These are phyloP conservation scores for Sordariomycetes sp. DNA, from an alignment of 2,329 filamentous ascomycete genomes.

Conservation along the genomic window DNA sequence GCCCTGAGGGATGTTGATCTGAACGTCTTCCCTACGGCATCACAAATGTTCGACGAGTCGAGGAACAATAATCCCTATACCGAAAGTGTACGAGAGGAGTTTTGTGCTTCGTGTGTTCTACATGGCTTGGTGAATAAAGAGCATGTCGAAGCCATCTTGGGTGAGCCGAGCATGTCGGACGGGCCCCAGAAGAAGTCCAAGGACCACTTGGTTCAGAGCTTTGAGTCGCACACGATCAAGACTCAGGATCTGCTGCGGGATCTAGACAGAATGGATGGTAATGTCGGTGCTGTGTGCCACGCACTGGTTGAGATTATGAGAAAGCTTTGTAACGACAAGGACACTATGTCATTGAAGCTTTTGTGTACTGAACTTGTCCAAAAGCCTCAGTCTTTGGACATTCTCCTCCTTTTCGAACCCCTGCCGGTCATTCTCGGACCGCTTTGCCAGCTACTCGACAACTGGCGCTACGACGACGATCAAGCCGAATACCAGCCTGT, in stretches of 20 bases:
- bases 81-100: constrained; percentile 57
- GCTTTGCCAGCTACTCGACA: constrained; percentile 65
- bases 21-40: constrained; percentile 57
- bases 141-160: constrained; percentile 70
- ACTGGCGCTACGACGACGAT: constrained; percentile 75
- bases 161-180: constrained; percentile 74
- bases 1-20: constrained; percentile 75
- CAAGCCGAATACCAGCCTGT: constrained; percentile 78
- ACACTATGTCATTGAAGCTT: constrained; percentile 71
- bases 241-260: constrained; percentile 71
- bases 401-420: constrained; percentile 67
- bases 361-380: constrained; percentile 66
- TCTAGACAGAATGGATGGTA: constrained; percentile 83
- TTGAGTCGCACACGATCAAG: constrained; percentile 64
- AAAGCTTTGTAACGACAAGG: constrained; percentile 61
- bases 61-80: constrained; percentile 50
- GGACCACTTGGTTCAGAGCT: constrained; percentile 70
- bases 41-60: constrained; percentile 48
- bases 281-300: constrained; percentile 75
- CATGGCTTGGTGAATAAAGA: constrained; percentile 75
- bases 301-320: constrained; percentile 67
- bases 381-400: constrained; percentile 62
- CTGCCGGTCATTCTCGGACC: constrained; percentile 62
- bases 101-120: constrained; percentile 82
- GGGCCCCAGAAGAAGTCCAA: constrained; percentile 71